Evolutionary conservation across 352 stramenopile species (phyloP), one percentile per base, ranked within the genome.

Genomic region (Plasmopara muralis): DNA sequence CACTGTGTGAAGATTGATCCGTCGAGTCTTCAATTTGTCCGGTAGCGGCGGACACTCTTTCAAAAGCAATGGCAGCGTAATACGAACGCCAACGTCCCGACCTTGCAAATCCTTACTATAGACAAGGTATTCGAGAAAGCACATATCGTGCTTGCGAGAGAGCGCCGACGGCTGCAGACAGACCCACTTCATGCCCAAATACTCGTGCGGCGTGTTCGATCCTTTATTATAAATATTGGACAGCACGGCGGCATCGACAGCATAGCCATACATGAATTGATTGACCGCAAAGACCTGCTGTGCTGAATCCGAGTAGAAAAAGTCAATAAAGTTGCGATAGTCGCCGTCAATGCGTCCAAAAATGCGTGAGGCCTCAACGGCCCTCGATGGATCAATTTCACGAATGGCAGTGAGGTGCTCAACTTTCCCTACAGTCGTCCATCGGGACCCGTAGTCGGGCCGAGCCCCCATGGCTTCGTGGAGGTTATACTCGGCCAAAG

Each of bases 111-210:
- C 83, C n/a, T 67, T 72, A 8, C 67, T 84, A 62, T 75, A 77
- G 41, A 77, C 70, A 37, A 90, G 75, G 55, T 87, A 89, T 63
- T 93, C 83, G 34, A 93, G 54, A 47, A 77, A 88, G 47, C 72
- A 82, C 50, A 75, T 72, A 66, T 93, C 77, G 31, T 72, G 66
- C 50, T 87, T 87, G 33, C 68, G 68, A 13, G 78, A 65, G 43
- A 89, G 72, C 50, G 73, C 56, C 13, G 73, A 73, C 35, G 74
- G 69, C 39, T 78, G 68, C 33, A 88, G 51, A 45, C 76, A 87
- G 28, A 80, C 58, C 83, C 83, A 93, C 54, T 93, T 93, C 68
- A 93, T 78, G 39, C 83, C 83, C 50, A 93, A 59, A 40, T 91
- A 93, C 47, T 72, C 16, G 42, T 83, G 66, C 1, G 70, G 53